Conservation (phyloP, 2,329 filamentous ascomycete genomes). For the Paraphaeosphaeria minitans region DNA sequence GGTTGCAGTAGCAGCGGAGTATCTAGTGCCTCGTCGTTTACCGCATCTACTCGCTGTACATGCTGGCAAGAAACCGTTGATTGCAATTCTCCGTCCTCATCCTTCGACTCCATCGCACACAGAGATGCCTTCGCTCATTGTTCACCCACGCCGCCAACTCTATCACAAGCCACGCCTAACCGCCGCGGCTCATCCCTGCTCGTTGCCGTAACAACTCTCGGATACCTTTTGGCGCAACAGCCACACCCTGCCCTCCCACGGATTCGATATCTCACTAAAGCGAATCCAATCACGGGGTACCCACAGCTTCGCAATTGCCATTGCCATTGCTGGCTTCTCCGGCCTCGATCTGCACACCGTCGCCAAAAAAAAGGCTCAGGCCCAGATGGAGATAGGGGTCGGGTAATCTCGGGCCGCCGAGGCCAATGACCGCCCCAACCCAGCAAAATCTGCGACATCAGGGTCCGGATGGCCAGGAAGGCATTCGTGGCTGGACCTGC, state of each 20-base stretch:
- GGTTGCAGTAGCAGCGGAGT: neutral
- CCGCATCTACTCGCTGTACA: neutral
- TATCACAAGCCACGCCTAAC: conserved; percentile 4
- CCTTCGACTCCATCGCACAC: neutral
- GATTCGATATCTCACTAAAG: conserved; percentile 6
- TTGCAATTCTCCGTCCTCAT: neutral
- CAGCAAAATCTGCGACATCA: conserved; percentile 11
- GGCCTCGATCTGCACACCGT: conserved; percentile 16
- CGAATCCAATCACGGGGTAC: conserved; percentile 4
- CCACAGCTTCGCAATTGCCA: conserved; percentile 11
- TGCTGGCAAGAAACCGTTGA: too few relatives aligned
- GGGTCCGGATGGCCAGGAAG: neutral
- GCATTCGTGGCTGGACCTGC: neutral
- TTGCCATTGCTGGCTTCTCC: conserved; percentile 9
- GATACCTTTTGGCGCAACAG: conserved; percentile 21
- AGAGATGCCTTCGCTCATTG: neutral
- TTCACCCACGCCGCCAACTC: neutral
- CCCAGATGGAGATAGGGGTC: conserved; percentile 14
- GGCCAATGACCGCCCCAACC: conserved; percentile 17
- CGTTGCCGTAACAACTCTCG: conserved; percentile 22
- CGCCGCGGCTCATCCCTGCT: conserved; percentile 5
- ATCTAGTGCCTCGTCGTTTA: neutral
- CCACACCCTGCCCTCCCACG: conserved; percentile 9
- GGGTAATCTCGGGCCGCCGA: conserved; percentile 23
- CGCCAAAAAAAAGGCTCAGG: conserved; percentile 17